phyloP scores from a whole-genome alignment of 139 green algal species.

The Chlamydomonas sp. region DNA sequence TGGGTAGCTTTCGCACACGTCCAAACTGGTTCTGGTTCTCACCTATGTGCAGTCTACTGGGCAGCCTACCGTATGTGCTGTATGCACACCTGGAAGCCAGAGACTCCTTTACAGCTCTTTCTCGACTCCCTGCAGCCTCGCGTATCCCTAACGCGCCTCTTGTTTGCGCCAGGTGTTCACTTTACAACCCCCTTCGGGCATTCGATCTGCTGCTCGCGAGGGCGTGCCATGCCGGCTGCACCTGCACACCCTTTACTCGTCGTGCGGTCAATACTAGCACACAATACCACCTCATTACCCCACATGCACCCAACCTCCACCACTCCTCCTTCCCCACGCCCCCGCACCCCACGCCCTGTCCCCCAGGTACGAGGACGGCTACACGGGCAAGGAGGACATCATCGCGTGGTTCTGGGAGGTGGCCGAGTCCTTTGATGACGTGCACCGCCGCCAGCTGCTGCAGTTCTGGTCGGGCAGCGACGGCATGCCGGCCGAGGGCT shows the following conservation, averaged over 20 bases:
- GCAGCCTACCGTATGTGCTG: neutral
- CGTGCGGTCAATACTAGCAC: no score
- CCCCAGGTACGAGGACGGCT: constrained; percentile 71
- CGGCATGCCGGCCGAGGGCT: constrained; percentile 72
- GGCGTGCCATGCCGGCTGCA: no score
- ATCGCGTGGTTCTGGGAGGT: constrained; percentile 73
- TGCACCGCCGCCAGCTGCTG: constrained; percentile 63
- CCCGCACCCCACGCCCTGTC: neutral
- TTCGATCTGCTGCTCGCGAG: no score
- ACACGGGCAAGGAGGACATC: constrained; percentile 68
- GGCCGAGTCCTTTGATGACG: constrained; percentile 62
- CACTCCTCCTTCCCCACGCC: neutral
- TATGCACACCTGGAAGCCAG: neutral
- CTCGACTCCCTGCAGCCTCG: neutral
- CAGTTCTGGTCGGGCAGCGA: constrained; percentile 73
- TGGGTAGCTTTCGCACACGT: constrained; percentile 21
- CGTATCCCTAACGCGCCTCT: no score
- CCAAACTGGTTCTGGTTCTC: neutral
- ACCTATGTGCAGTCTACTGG: neutral
- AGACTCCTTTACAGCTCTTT: neutral
- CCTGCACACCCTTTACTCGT: no score
- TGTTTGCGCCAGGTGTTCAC: no score
- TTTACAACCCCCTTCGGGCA: no score
- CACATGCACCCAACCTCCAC: neutral
- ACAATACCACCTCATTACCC: no score